Conservation (phyloP, 352 stramenopile genomes). For the Globisporangium echinulatum region DNA sequence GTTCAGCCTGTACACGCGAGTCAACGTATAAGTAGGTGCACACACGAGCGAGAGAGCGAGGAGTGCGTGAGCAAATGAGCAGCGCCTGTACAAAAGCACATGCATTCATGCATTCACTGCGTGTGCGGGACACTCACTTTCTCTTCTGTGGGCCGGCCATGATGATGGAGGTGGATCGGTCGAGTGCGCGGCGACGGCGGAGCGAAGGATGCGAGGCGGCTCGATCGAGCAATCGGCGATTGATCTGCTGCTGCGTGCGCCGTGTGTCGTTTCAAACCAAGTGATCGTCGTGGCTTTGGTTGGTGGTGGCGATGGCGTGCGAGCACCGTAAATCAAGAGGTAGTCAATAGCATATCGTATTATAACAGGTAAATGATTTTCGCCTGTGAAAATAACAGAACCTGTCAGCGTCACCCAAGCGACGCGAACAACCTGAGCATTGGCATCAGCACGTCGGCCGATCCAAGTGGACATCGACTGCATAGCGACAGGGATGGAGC, state of each 20-base stretch:
- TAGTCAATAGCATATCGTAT: background rate
- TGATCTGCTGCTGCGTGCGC: background rate
- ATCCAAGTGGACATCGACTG: background rate
- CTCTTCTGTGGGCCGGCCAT: constrained; percentile 56
- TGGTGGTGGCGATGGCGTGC: background rate
- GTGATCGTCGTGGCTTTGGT: constrained; percentile 1
- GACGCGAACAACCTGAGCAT: too few species aligned
- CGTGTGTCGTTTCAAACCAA: constrained; percentile 12
- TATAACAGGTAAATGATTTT: background rate
- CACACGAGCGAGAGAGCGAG: background rate
- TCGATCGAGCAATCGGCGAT: constrained; percentile 5
- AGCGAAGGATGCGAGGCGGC: background rate
- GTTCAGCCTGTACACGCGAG: constrained; percentile 14
- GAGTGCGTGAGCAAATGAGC: background rate
- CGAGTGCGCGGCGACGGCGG: background rate
- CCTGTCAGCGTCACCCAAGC: too few species aligned
- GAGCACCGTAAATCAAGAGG: background rate
- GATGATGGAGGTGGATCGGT: background rate
- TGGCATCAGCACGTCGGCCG: too few species aligned
- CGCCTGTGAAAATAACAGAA: too few species aligned
- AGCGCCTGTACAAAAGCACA: background rate
- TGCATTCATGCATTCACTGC: background rate
- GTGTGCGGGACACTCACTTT: constrained; percentile 21
- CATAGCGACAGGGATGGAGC: constrained; percentile 3
- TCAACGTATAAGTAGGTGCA: background rate